Conservation (phyloP, 1,284 basidiomycete species). For the Inonotus obliquus region DNA sequence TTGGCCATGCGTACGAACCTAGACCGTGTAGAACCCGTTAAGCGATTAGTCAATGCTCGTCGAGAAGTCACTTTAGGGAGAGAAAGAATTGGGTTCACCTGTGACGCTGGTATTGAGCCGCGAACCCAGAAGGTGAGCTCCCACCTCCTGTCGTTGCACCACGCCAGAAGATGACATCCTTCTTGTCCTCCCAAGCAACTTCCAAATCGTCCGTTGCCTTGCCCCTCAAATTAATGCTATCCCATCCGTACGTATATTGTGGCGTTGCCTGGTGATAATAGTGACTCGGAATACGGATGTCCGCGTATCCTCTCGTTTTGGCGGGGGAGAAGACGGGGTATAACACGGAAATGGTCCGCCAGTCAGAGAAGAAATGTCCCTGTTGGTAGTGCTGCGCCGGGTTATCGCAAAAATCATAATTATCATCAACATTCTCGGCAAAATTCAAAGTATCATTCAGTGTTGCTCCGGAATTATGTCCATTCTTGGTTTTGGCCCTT, state of each 20-base stretch:
- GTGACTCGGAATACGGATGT: slow-evolving; percentile 90
- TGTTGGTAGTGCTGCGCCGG: slow-evolving; percentile 84
- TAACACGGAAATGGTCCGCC: slow-evolving; percentile 78
- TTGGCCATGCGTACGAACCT: slow-evolving; percentile 81
- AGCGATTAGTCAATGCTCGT: not conserved
- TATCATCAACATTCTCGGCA: slow-evolving; percentile 50
- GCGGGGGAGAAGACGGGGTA: slow-evolving; percentile 92
- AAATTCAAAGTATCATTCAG: slow-evolving; percentile 59
- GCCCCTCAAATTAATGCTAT: slow-evolving; percentile 63
- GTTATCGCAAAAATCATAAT: slow-evolving; percentile 72
- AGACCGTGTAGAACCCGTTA: not conserved
- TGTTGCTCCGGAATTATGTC: slow-evolving; percentile 15
- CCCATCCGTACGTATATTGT: slow-evolving; percentile 89
- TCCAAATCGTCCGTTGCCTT: slow-evolving; percentile 80
- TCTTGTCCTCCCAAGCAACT: slow-evolving; percentile 75
- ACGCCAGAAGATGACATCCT: slow-evolving; percentile 74
- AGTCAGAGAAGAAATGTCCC: slow-evolving; percentile 95
- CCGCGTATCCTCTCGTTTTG: slow-evolving; percentile 76
- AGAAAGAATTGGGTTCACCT: slow-evolving; percentile 42
- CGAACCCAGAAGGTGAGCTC: slow-evolving; percentile 79
- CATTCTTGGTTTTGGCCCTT: not conserved
- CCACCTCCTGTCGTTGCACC: slow-evolving; percentile 93
- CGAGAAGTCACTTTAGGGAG: not conserved
- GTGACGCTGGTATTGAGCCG: slow-evolving; percentile 84
- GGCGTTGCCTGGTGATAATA: slow-evolving; percentile 86